Evolutionary conservation across 148 eudicot species (phyloP).

Genomic region (Nyssa sinensis): DNA sequence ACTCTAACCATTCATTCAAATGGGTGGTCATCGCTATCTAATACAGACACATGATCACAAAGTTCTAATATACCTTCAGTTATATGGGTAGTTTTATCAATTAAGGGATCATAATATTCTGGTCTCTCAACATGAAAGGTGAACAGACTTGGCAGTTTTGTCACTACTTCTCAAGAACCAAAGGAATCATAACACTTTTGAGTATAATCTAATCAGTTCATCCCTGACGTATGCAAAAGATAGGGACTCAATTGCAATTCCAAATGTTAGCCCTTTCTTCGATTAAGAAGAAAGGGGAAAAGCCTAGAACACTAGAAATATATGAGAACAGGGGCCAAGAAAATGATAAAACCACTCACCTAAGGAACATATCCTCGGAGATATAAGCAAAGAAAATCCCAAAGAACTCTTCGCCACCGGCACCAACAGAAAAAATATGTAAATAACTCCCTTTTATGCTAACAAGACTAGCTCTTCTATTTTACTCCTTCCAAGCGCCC

Average conservation of each 20-base stretch:
- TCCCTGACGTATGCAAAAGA: neutral
- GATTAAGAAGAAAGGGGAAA: neutral
- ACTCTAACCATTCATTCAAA: neutral
- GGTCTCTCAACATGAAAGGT: too few species aligned
- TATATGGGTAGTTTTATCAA: too few species aligned
- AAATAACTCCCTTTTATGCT: too few species aligned
- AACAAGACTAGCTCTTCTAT: too few species aligned
- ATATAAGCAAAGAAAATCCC: too few species aligned
- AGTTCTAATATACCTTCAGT: neutral
- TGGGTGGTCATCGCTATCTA: neutral
- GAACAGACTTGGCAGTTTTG: neutral
- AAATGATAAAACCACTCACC: too few species aligned
- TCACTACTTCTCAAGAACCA: neutral
- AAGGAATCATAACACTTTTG: neutral
- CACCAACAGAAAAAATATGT: too few species aligned
- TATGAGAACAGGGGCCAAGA: too few species aligned
- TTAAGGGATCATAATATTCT: neutral
- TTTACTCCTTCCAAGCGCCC: too few species aligned
- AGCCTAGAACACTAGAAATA: too few species aligned
- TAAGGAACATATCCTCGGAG: too few species aligned
- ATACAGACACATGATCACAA: neutral
- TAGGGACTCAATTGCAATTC: neutral
- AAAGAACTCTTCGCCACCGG: too few species aligned
- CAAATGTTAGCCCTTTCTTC: neutral
- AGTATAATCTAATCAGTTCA: neutral